phyloP scores from a whole-genome alignment of 192 early-diverging fungal species.

The Rhizoclosmatium globosum region DNA sequence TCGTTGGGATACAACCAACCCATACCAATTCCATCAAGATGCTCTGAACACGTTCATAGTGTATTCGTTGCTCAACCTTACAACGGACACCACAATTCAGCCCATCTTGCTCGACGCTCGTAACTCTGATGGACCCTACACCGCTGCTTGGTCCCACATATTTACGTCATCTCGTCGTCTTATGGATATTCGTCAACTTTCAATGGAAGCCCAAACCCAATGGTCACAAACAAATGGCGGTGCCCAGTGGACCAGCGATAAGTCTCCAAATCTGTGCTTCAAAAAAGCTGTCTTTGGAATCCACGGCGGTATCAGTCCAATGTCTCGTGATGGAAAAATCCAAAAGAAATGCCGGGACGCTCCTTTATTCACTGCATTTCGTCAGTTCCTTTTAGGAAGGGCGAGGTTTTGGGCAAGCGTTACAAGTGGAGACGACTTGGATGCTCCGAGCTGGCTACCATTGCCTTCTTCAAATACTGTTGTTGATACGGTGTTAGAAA shows the following conservation, averaged over 20 bases:
- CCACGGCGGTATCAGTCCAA: constrained; percentile 34
- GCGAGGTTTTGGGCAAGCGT: not conserved
- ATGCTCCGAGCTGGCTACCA: constrained; percentile 2
- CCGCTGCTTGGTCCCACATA: constrained; percentile 25
- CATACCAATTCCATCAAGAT: constrained; percentile 41
- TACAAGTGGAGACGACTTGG: not conserved
- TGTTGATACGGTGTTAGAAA: not conserved
- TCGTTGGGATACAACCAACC: constrained; percentile 35
- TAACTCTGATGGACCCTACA: constrained; percentile 30
- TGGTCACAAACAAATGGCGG: not conserved
- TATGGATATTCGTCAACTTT: constrained; percentile 28
- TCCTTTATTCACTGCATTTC: constrained; percentile 31
- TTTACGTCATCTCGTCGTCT: constrained; percentile 10
- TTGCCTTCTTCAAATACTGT: not conserved
- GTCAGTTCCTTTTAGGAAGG: constrained; percentile 26
- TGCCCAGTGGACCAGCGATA: not conserved
- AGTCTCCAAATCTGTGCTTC: constrained; percentile 11
- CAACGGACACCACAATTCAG: constrained; percentile 11
- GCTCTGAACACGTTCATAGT: constrained; percentile 38
- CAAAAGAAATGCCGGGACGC: constrained; percentile 8
- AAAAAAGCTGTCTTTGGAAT: constrained; percentile 27
- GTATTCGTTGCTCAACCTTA: constrained; percentile 27
- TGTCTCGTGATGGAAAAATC: constrained; percentile 11
- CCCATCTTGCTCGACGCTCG: constrained; percentile 37
- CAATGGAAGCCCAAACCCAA: not conserved